These are phyloP conservation scores for Viridothelium virens DNA, from an alignment of 495 filamentous ascomycete species.

Conservation along the genomic window DNA sequence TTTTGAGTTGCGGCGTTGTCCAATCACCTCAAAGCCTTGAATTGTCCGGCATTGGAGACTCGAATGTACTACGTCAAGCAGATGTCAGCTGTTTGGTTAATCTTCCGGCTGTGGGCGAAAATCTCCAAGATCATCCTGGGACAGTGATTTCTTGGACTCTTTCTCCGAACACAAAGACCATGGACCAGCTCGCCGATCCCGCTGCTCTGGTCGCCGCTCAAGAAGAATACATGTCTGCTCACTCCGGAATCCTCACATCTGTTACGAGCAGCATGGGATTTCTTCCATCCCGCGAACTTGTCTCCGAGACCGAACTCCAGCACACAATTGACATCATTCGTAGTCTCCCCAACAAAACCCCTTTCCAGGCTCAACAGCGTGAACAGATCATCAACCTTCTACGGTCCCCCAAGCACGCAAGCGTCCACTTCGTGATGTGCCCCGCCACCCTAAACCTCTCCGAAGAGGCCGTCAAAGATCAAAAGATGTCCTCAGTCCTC, in stretches of 20 bases:
- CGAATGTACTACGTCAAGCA: constrained; percentile 34
- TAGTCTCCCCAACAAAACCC: not conserved
- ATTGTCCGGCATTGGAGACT: constrained; percentile 49
- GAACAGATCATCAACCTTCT: constrained; percentile 2
- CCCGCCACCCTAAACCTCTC: constrained; percentile 4
- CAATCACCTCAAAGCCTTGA: constrained; percentile 51
- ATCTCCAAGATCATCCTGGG: constrained; percentile 24
- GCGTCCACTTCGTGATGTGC: constrained; percentile 1
- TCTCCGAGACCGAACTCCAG: constrained; percentile 1
- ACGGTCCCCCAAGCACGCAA: constrained; percentile 5
- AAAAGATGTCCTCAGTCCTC: constrained; percentile 14
- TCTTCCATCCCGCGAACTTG: constrained; percentile 17
- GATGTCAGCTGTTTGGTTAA: constrained; percentile 31
- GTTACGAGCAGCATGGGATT: constrained; percentile 24
- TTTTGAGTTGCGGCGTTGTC: constrained; percentile 46
- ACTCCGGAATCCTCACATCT: constrained; percentile 16
- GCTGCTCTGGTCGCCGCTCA: constrained; percentile 9
- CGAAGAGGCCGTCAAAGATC: constrained; percentile 18
- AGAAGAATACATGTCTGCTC: constrained; percentile 12
- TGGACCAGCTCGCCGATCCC: constrained; percentile 12
- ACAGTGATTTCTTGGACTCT: not conserved
- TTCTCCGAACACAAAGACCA: constrained; percentile 1
- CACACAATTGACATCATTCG: constrained; percentile 2
- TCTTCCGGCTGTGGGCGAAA: constrained; percentile 22
- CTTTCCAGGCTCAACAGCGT: not conserved